Base-by-base conservation (phyloP, 352 stramenopile genomes). In the Globisporangium nodosum region DNA sequence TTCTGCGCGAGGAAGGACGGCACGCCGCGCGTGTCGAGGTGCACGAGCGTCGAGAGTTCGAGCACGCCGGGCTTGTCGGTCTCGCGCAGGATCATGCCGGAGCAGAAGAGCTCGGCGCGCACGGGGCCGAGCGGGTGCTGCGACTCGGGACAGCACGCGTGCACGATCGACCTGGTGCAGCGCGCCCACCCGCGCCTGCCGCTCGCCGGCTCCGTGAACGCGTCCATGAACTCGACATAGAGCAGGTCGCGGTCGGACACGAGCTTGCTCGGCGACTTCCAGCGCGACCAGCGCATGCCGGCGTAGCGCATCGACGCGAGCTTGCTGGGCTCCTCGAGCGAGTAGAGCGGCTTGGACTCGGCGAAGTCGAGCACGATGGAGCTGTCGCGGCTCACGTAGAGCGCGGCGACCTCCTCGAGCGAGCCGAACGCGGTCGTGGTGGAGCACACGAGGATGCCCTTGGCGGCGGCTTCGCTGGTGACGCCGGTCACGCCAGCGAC, bases 141-240 rank as follows among this genome's bases (percentile, higher is more conserved):
- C 11, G 75, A 87, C 43, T 76, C 67, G 43, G 79, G 82, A 31
- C 78, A 88, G 57, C 64, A 70, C 43, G 72, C 64, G 58, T 90
- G 80, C 56, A 85, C 74, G 52, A 88, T 70, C 12, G 82, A 92
- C 24, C 79, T 77, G 37, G 80, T 82, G 42, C 72, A 74, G 3
- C 82, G 78, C 8, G 80, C 79, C 82, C 82, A 92, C 39, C 82
- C 78, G 20, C 76, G 78, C 47, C 70, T 66, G 7, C 78, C 79
- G 12, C 72, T 78, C 52, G 70, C 74, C 33, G 60, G 68, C 60
- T 90, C 79, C 31, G 78, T 64, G 59, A 90, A 92, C 56, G 72
- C 69, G 59, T 89, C 72, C 76, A 88, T 88, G 61, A 71, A 77
- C 56, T 90, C 80, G 42, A 87, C 49, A 50, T 76, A 82, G 31